Evolutionary conservation across 768 basidiomycete species (phyloP), one percentile per base, ranked within the genome.

Genomic region (Candolleomyces aberdarensis): DNA sequence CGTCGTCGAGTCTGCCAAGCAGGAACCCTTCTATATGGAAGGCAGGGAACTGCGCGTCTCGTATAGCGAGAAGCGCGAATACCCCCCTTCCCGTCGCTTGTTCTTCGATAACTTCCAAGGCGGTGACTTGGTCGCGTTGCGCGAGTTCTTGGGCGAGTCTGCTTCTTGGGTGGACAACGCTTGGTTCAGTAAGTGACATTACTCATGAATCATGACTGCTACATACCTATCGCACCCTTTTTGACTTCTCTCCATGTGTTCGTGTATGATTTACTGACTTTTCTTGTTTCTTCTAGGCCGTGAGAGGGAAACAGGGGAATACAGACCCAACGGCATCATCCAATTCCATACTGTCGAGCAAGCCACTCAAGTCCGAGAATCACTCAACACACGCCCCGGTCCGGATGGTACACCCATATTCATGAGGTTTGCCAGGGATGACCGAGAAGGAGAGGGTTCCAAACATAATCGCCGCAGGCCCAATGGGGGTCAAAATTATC

Each of bases 1-100:
- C 19, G 32, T 61, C 26, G 46, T 61, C 20, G 60, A 61, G 49
- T 57, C 55, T 47, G 56, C 46, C 55, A 51, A 49, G 48, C 31
- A 56, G 22, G 60, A 61, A 48, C 60, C 60, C 10, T 61, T 57
- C 55, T 47, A 36, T 20, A 36, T 50, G 47, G 60, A 56, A 20
- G 56, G 56, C 19, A 55, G 60, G 15, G 10, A 39, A 20, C n/a
- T 61, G 1, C 20, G 43, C 4, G 44, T 60, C 31, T 17, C 36
- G 41, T 54, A 26, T 22, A 14, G 17, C 15, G 19, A 47, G 22
- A 32, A 17, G 15, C 40, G 19, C 3, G 40, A 32, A 5, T 50
- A 7, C 48, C 46, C 60, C 22, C 55, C 60, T n/a, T 26, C 47
- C 19, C 36, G 31, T 14, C 11, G 4, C 3, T 32, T 61, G n/a